Base-by-base conservation (phyloP, 202 grass and related monocot genomes). In the Zizania palustris region DNA sequence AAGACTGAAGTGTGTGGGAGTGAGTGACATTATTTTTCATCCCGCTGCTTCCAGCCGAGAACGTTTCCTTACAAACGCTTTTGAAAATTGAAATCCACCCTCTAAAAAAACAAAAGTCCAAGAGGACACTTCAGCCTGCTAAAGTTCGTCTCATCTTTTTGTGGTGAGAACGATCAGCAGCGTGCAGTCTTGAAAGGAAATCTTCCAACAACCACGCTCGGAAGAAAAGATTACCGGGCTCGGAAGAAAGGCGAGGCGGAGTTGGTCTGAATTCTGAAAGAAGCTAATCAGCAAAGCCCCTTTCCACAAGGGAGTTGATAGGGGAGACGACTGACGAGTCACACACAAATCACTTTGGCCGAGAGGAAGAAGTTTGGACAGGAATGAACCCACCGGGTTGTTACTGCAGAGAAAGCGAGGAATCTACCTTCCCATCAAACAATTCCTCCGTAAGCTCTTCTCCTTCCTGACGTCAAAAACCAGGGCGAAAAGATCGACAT, bases 231-330 rank as follows among this genome's bases (percentile, higher is more conserved):
- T 19, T 50, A 40, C 61, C 11, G 54, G 2, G 22, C 13, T 66
- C 4, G 35, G n/a, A 75, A 34, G 54, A 62, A 51, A 35, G 39
- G 8, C 3, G 51, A 11, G 22, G n/a, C 53, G 12, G 39, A 18
- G 33, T 49, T 60, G 62, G 62, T 49, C 53, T 42, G 80, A 69
- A 83, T 38, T 41, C 63, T 51, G 80, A 76, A 83, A 22, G 0
- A 16, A 46, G 49, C 69, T 28, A 14, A 49, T 16, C 18, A 16
- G 11, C 9, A 7, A 54, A 19, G n/a, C n/a, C 51, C 33, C 37
- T 51, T 65, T 11, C 54, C 75, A 65, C 16, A 40, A 5, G 37
- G 20, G 38, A 73, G 21, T 69, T 21, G 51, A 67, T 44, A 37
- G 3, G 56, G 18, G 44, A 13, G 56, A 40, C 66, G 33, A 80